phyloP scores from a whole-genome alignment of 2,329 filamentous ascomycete species.

The Fonsecaea multimorphosa region DNA sequence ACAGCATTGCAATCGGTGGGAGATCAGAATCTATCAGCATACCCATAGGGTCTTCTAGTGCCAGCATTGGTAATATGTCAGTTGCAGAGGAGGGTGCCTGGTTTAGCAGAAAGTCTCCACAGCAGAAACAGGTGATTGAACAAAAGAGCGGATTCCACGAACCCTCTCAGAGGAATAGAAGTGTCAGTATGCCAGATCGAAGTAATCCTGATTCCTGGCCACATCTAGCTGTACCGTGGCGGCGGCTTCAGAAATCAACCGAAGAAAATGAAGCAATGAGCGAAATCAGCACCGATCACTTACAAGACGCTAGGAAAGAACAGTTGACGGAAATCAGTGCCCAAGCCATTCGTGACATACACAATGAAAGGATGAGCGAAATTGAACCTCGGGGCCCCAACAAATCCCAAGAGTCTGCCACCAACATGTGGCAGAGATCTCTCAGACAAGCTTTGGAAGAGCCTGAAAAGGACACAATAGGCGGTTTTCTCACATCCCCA shows the following conservation, averaged over 20 bases:
- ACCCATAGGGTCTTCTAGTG: constrained; percentile 21
- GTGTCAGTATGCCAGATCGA: constrained; percentile 29
- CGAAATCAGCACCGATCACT: constrained; percentile 26
- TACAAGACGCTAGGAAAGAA: constrained; percentile 27
- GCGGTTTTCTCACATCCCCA: constrained; percentile 31
- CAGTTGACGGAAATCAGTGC: constrained; percentile 29
- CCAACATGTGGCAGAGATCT: constrained; percentile 31
- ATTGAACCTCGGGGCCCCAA: constrained; percentile 9
- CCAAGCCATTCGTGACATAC: constrained; percentile 18
- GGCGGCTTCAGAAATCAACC: constrained; percentile 8
- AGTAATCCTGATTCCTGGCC: neutral
- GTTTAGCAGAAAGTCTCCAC: constrained; percentile 27
- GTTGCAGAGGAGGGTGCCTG: constrained; percentile 26
- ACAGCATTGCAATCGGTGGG: constrained; percentile 38
- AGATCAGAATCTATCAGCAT: constrained; percentile 34
- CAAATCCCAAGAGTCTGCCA: constrained; percentile 23
- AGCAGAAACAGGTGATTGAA: constrained; percentile 14
- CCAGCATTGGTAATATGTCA: constrained; percentile 18
- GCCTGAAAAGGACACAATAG: constrained; percentile 20
- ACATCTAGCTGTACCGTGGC: neutral
- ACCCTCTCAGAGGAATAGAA: constrained; percentile 23
- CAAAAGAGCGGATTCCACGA: neutral
- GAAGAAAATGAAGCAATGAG: constrained; percentile 31
- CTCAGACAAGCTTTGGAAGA: constrained; percentile 26
- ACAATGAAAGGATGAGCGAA: constrained; percentile 32